A percentile compares a stretch with the other conserved stretches of the same genome.
Evolutionary conservation across 495 filamentous ascomycete species (phyloP).

Genomic region (Neurospora cerealis): DNA sequence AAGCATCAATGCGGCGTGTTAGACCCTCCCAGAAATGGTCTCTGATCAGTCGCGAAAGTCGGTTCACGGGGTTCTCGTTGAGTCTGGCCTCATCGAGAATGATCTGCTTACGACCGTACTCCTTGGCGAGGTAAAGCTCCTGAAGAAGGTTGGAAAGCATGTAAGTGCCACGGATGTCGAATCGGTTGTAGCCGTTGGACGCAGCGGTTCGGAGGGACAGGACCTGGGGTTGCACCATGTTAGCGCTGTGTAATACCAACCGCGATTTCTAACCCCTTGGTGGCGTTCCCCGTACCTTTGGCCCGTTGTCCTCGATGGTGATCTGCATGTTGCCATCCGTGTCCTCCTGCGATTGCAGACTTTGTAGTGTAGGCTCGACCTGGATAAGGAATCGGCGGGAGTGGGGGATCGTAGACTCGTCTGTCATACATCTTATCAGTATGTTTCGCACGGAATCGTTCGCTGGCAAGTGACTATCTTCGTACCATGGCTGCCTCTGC

Average conservation of each 20-base stretch:
- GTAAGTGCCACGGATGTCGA: slow-evolving; percentile 87
- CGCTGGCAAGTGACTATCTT: neutral
- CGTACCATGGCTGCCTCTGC: slow-evolving; percentile 41
- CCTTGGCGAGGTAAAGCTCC: slow-evolving; percentile 81
- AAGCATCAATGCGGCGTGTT: slow-evolving; percentile 78
- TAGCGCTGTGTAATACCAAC: slow-evolving; percentile 6
- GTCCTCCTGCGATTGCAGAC: slow-evolving; percentile 70
- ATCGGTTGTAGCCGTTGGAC: slow-evolving; percentile 72
- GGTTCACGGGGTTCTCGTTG: slow-evolving; percentile 85
- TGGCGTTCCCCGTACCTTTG: slow-evolving; percentile 54
- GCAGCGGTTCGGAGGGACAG: slow-evolving; percentile 75
- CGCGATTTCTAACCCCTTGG: neutral
- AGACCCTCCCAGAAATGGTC: slow-evolving; percentile 84
- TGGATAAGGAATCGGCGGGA: slow-evolving; percentile 66
- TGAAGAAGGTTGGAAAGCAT: slow-evolving; percentile 92
- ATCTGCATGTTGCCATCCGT: slow-evolving; percentile 89
- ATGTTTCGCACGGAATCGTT: neutral
- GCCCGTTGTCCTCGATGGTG: slow-evolving; percentile 88
- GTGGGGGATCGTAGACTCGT: slow-evolving; percentile 34
- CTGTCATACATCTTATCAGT: slow-evolving; percentile 13
- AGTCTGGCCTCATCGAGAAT: slow-evolving; percentile 79
- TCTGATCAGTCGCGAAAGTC: slow-evolving; percentile 74
- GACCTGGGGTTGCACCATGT: slow-evolving; percentile 36
- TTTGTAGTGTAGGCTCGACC: slow-evolving; percentile 64
- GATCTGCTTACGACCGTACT: slow-evolving; percentile 73